Evolutionary conservation across 192 early-diverging fungal genomes (phyloP).

Genomic region (Gaertneriomyces sp.): DNA sequence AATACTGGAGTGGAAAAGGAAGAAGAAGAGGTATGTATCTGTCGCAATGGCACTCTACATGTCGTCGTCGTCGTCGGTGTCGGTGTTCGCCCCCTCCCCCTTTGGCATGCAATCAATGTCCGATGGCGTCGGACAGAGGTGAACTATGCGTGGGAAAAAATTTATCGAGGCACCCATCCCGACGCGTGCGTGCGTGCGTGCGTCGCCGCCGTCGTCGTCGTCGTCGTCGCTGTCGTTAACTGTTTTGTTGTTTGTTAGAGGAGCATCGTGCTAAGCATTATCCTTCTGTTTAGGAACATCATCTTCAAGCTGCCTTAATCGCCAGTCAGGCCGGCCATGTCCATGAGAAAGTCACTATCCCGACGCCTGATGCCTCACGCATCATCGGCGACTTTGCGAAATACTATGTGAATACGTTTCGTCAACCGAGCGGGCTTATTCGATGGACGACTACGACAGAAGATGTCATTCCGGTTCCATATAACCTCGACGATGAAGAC

Average conservation of each 20-base stretch:
- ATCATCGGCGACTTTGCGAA: conserved; percentile 61
- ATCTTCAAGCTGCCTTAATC: conserved; percentile 87
- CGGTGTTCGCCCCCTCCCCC: too few relatives aligned
- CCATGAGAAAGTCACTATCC: conserved; percentile 65
- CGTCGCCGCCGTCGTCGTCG: too few relatives aligned
- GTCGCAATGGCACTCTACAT: background rate
- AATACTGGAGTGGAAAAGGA: conserved; percentile 98
- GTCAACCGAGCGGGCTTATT: conserved; percentile 74
- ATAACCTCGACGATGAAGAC: conserved; percentile 88
- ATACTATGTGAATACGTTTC: conserved; percentile 63
- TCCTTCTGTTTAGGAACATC: conserved; percentile 69
- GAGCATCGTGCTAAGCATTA: too few relatives aligned
- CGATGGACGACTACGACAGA: conserved; percentile 84
- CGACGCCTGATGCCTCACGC: conserved; percentile 86
- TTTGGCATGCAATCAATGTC: too few relatives aligned
- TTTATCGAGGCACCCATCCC: too few relatives aligned
- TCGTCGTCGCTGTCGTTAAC: too few relatives aligned
- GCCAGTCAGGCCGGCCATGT: conserved; percentile 59
- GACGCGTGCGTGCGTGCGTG: too few relatives aligned
- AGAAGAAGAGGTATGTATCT: conserved; percentile 77
- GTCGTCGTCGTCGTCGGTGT: too few relatives aligned
- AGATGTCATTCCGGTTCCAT: conserved; percentile 80
- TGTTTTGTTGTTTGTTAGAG: too few relatives aligned
- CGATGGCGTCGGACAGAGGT: too few relatives aligned
- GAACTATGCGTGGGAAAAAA: too few relatives aligned